phyloP scores from a whole-genome alignment of 768 basidiomycete species.

The Dioszegia aurantiaca region DNA sequence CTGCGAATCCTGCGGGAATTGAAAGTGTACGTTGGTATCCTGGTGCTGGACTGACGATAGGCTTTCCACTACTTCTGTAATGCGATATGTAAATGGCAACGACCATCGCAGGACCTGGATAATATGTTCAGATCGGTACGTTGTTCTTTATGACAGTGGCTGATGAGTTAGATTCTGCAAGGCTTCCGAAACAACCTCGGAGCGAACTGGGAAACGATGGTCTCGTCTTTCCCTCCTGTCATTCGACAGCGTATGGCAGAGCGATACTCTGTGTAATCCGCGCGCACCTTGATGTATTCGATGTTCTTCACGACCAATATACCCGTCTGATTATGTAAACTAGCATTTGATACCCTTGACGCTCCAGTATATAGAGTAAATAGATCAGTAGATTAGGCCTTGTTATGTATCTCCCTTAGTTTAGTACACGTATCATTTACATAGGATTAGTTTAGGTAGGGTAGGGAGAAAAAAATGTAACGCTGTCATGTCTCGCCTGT shows the following conservation, averaged over 20 bases:
- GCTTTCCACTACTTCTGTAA: slow-evolving; percentile 97
- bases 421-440: too few relatives aligned
- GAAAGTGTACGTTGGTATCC: slow-evolving; percentile 64
- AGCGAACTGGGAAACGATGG: slow-evolving; percentile 73
- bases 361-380: slow-evolving; percentile 6
- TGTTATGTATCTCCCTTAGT: background rate
- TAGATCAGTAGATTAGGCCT: background rate
- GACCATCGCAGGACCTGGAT: slow-evolving; percentile 86
- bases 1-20: slow-evolving; percentile 89
- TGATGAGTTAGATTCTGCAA: slow-evolving; percentile 55
- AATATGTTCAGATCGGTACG: slow-evolving; percentile 76
- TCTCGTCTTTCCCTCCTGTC: slow-evolving; percentile 75
- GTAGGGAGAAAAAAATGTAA: too few relatives aligned
- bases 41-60: slow-evolving; percentile 55
- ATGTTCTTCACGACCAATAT: too few relatives aligned
- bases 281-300: too few relatives aligned
- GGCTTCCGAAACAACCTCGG: slow-evolving; percentile 88
- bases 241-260: slow-evolving; percentile 82
- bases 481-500: too few relatives aligned
- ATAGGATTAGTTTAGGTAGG: too few relatives aligned
- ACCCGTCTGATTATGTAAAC: too few relatives aligned
- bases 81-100: slow-evolving; percentile 91
- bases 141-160: background rate
- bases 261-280: slow-evolving; percentile 59
- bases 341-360: background rate